Evolutionary conservation across 345 rosid genomes (phyloP), one percentile per base, ranked within the genome.

Genomic region (Atalantia buxifolia): DNA sequence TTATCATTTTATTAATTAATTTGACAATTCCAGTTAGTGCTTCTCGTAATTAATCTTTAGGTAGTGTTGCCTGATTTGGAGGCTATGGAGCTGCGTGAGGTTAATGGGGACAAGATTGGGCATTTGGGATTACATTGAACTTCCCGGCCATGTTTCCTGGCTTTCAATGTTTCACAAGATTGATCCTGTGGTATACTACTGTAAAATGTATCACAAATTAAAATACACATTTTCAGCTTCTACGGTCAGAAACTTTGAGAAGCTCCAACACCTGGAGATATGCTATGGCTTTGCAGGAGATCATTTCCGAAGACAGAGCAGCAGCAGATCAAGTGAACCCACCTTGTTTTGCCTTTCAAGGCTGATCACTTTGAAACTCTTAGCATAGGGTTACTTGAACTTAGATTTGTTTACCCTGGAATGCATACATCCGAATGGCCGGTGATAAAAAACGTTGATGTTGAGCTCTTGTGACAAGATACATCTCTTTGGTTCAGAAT

Each of bases 321-420:
- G 30, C 30, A 28, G 30, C 30, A 28, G 42, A 38, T 38, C 71
- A 77, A 30, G 40, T 4, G 13, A 64, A 12, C 42, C 8, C 31
- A 4, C 36, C 28, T 1, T 45, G 7, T 27, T 84, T 84, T 38
- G 53, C 22, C 55, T 80, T 86, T 76, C 84, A 79, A 19, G 63
- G 30, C 12, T 84, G 21, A 53, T 33, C 38, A 19, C 2, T 36
- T 22, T 81, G 9, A 1, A n/a, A n/a, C n/a, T 2, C 1, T 79
- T 84, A n/a, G n/a, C 9, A 0, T 4, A 24, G 2, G 1, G 0
- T n/a, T 83, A 4, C 40, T 71, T 6, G 18, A 81, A 10, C 79
- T 86, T 27, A 50, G 13, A n/a, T 68, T 48, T 8, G 78, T 86
- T 72, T 82, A 76, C 25, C 78, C 74, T 0, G 80, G 83, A 45